Conservation (phyloP, 768 basidiomycete species). For the Phaffia tasmanica region DNA sequence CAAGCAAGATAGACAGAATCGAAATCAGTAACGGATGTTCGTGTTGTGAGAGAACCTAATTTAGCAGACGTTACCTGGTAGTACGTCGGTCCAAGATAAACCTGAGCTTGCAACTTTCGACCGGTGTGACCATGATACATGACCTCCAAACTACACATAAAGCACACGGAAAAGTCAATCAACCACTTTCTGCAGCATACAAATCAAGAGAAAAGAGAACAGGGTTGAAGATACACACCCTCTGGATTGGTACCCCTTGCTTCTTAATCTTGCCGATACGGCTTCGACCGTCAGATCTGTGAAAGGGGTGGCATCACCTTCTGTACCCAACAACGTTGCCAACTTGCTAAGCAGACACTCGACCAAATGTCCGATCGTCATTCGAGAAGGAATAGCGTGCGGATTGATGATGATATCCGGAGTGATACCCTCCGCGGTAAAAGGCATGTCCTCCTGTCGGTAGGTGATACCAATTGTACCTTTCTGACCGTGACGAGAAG, state of each 20-base stretch:
- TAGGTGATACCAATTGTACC: conserved; percentile 99
- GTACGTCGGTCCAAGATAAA: conserved; percentile 97
- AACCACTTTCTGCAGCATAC: neutral
- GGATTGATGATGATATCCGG: conserved; percentile 98
- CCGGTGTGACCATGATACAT: conserved; percentile 99
- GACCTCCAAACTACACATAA: conserved; percentile 52
- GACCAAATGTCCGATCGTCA: conserved; percentile 99
- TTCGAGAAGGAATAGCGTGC: conserved; percentile 98
- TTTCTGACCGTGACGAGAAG: conserved; percentile 98
- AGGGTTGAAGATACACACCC: conserved; percentile 40
- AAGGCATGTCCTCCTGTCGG: conserved; percentile 99
- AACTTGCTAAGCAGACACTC: conserved; percentile 95
- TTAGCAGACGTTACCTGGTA: conserved; percentile 51
- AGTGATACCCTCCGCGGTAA: conserved; percentile 89
- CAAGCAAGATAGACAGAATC: neutral
- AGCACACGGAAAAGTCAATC: neutral
- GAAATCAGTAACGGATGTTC: neutral
- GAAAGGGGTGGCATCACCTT: conserved; percentile 98
- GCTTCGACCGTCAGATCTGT: conserved; percentile 95
- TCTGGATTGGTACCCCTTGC: conserved; percentile 91
- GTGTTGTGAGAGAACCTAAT: neutral
- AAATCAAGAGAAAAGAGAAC: neutral
- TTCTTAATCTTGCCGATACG: conserved; percentile 79
- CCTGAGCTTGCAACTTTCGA: conserved; percentile 92
- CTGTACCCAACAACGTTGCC: conserved; percentile 87